These are phyloP conservation scores for Backusella westeae DNA, from an alignment of 192 early-diverging fungal species.

Conservation along the genomic window DNA sequence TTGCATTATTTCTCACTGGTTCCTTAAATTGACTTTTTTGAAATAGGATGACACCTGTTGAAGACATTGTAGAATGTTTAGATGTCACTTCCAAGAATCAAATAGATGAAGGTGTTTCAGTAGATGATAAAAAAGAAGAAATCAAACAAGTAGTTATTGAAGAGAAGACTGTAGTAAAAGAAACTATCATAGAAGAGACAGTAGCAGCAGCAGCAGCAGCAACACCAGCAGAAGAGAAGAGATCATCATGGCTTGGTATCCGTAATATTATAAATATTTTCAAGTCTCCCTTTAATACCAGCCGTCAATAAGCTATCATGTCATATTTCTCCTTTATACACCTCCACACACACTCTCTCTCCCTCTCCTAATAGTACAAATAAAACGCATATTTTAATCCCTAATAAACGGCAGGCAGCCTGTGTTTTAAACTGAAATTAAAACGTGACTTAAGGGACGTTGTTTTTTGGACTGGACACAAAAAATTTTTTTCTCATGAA, in stretches of 20 bases:
- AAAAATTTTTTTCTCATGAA: background rate
- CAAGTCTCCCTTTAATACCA: background rate
- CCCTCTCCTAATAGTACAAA: background rate
- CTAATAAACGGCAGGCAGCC: background rate
- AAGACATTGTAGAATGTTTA: background rate
- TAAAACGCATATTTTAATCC: background rate
- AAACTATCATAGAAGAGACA: background rate
- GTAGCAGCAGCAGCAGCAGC: background rate
- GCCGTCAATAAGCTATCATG: background rate
- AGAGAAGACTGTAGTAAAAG: background rate
- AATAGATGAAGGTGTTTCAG: constrained; percentile 7
- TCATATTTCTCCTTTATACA: background rate
- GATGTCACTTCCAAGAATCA: background rate
- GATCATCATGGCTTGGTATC: constrained; percentile 1
- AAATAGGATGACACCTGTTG: background rate
- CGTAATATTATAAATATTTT: background rate
- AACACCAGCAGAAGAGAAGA: background rate
- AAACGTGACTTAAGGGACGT: constrained; percentile 1
- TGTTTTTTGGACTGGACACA: background rate
- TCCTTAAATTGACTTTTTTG: background rate
- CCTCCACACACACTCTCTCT: background rate
- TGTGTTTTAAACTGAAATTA: constrained; percentile 1
- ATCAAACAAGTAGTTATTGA: background rate
- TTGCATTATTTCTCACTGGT: constrained; percentile 5
- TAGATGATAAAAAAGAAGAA: background rate